phyloP scores from a whole-genome alignment of 768 basidiomycete species.

The Hebeloma cylindrosporum region DNA sequence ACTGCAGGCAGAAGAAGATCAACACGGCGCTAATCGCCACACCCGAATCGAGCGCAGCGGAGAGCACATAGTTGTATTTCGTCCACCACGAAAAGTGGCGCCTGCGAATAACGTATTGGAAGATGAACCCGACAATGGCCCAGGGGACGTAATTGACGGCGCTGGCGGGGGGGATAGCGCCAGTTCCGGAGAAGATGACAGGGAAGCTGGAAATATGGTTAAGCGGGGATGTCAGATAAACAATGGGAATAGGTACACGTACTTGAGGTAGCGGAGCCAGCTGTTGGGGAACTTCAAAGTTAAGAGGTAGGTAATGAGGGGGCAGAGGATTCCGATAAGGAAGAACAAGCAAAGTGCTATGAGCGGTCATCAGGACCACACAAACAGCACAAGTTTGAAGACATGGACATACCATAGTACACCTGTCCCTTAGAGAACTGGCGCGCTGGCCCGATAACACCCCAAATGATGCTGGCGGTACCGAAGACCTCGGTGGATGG shows the following conservation, averaged over 20 bases:
- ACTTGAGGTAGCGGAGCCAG: constrained; percentile 65
- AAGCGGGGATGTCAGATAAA: not conserved
- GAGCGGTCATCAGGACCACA: constrained; percentile 5
- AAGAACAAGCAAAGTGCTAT: constrained; percentile 69
- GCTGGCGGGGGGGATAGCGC: constrained; percentile 62
- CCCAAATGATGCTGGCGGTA: constrained; percentile 79
- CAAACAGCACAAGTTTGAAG: not conserved
- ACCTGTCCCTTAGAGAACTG: constrained; percentile 67
- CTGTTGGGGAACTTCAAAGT: constrained; percentile 61
- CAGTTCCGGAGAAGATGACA: constrained; percentile 60
- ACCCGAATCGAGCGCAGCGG: constrained; percentile 72
- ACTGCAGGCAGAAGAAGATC: constrained; percentile 66
- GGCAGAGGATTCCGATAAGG: constrained; percentile 68
- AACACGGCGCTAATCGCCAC: constrained; percentile 54
- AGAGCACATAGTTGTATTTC: constrained; percentile 72
- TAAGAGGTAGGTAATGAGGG: constrained; percentile 53
- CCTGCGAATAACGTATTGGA: constrained; percentile 60
- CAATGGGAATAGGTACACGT: constrained; percentile 21
- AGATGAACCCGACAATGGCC: constrained; percentile 64
- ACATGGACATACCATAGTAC: constrained; percentile 46
- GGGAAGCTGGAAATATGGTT: constrained; percentile 40
- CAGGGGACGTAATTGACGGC: constrained; percentile 70
- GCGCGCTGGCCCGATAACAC: constrained; percentile 76
- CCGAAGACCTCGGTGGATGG: constrained; percentile 72
- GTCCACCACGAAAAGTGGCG: constrained; percentile 68